Conservation (phyloP, 352 stramenopile genomes). For the Thraustochytrium striatum region DNA sequence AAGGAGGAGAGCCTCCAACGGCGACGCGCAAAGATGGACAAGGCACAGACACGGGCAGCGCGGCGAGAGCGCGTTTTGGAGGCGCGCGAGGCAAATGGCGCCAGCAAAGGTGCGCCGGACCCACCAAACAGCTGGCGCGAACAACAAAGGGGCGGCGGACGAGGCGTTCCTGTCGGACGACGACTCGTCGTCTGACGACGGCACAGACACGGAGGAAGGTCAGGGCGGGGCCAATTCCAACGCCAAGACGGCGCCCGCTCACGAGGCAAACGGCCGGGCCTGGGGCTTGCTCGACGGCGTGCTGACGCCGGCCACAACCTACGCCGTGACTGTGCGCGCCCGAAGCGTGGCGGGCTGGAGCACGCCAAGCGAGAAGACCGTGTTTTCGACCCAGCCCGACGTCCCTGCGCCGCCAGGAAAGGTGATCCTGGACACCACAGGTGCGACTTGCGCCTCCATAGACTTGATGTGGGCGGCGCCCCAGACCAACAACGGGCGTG, state of each 20-base stretch:
- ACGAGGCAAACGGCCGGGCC: too few species aligned
- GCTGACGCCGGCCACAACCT: conserved; percentile 8
- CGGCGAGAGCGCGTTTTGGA: not conserved
- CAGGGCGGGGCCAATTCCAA: not conserved
- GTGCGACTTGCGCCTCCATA: conserved; percentile 14
- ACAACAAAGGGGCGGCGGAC: not conserved
- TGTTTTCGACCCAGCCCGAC: not conserved
- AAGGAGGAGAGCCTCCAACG: too few species aligned
- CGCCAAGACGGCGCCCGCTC: not conserved
- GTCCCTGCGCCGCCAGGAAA: conserved; percentile 7
- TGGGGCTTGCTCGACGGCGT: not conserved
- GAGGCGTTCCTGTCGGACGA: not conserved
- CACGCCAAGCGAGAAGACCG: not conserved
- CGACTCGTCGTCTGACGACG: not conserved
- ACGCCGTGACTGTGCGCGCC: not conserved
- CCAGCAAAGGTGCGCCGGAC: too few species aligned
- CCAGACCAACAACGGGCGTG: conserved; percentile 11
- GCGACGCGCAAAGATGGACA: too few species aligned
- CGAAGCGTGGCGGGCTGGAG: conserved; percentile 18
- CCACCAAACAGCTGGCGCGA: not conserved
- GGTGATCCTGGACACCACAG: not conserved
- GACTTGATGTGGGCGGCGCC: conserved; percentile 26
- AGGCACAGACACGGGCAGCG: too few species aligned
- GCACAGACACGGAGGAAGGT: not conserved
- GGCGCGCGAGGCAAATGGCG: not conserved